phyloP scores from a whole-genome alignment of 441 rosid species.

The Brassica balearica region DNA sequence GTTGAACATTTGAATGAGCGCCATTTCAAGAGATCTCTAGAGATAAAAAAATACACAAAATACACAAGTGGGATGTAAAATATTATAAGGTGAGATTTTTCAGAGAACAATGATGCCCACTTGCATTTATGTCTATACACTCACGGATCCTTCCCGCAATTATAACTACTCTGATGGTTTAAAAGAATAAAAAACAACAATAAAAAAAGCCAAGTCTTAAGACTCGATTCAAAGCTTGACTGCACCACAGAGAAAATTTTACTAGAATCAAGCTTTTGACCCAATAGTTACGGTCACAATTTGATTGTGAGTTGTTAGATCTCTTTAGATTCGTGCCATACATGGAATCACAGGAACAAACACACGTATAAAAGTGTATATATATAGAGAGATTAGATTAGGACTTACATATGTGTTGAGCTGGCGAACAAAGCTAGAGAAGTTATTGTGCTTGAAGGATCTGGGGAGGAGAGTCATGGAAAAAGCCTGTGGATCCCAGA shows the following conservation, averaged over 20 bases:
- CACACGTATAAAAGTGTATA: neutral
- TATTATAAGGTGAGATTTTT: constrained; percentile 26
- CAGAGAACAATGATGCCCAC: constrained; percentile 34
- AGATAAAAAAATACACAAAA: constrained; percentile 22
- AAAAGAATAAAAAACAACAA: constrained; percentile 12
- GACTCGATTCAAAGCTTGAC: constrained; percentile 10
- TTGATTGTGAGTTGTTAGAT: constrained; percentile 32
- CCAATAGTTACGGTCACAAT: constrained; percentile 19
- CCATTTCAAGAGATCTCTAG: constrained; percentile 33
- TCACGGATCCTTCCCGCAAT: constrained; percentile 29
- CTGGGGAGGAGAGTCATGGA: constrained; percentile 64
- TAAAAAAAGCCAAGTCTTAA: constrained; percentile 35
- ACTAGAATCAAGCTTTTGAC: constrained; percentile 14
- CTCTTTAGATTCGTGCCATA: constrained; percentile 9
- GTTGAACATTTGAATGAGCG: neutral
- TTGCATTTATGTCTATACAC: constrained; percentile 38
- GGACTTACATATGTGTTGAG: constrained; percentile 81
- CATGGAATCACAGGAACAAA: neutral
- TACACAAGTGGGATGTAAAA: constrained; percentile 41
- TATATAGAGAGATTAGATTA: constrained; percentile 8
- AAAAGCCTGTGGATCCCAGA: constrained; percentile 78
- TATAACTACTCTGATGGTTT: constrained; percentile 26
- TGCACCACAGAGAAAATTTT: constrained; percentile 8
- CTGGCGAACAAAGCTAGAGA: constrained; percentile 89
- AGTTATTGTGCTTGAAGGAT: constrained; percentile 83